Base-by-base conservation (phyloP, 768 basidiomycete genomes). In the Suillus ampliporus region DNA sequence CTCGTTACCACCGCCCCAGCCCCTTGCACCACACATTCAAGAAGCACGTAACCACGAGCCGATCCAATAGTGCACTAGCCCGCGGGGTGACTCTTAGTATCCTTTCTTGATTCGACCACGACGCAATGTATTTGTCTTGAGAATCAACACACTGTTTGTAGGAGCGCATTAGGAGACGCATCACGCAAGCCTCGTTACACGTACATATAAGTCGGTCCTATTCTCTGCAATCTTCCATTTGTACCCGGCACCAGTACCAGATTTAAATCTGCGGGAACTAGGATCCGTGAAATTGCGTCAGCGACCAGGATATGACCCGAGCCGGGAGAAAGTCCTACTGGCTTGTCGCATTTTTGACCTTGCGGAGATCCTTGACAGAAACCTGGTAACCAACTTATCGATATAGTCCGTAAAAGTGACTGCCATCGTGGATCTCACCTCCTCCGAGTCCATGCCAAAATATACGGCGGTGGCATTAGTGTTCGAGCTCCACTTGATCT, bases 211-310 rank as follows among this genome's bases (percentile, higher is more conserved):
- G 68, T 84, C 80, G 40, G 51, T 63, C 54, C 76, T 77, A 57
- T 82, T 79, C 47, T 80, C 79, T 54, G 71, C 70, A 41, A 80
- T 71, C 71, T 84, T 87, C 86, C 86, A 87, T 65, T 86, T 87
- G 76, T 86, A 87, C 66, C 83, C 82, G 34, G 75, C 68, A 41
- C 80, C 79, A 6, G 70, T 72, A 48, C 54, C 23, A 14, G 72
- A 83, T 66, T 82, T 85, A 76, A 86, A 87, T 31, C 85, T 74
- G 61, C 86, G 82, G 13, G 86, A 86, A 61, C 86, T 85, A 52
- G 35, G 37, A 35, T 35, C 14, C 35, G 46, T 34, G 70, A 34
- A 68, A 62, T n/a, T n/a, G 46, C 31, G 40, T 56, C 38, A 23
- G 23, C 23, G 3, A 37, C 15, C 13, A 10, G 13, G n/a, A 50